Conservation (phyloP, 2,329 filamentous ascomycete species). For the Immersiporthe knoxdaviesiana region DNA sequence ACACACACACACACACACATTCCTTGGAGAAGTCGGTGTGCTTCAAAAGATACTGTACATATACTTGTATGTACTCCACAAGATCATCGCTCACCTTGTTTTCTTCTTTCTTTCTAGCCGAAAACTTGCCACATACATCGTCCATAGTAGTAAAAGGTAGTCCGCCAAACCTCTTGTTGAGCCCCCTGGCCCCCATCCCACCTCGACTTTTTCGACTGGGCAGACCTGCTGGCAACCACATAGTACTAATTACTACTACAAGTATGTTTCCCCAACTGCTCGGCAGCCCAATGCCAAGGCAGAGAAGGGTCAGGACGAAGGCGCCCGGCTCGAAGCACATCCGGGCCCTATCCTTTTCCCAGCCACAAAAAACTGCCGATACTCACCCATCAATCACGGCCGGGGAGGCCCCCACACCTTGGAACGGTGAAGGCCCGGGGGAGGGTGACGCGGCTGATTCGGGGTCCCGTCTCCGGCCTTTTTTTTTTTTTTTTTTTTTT, state of each 20-base stretch:
- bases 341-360: not conserved
- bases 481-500: not conserved
- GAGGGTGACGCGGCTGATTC: not conserved
- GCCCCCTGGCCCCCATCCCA: too few species aligned
- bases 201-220: not conserved
- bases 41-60: not conserved
- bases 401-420: not conserved
- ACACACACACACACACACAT: too few species aligned
- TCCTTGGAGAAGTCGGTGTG: not conserved
- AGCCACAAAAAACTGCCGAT: not conserved
- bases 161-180: too few species aligned
- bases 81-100: not conserved
- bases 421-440: not conserved
- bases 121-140: not conserved
- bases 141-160: not conserved
- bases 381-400: not conserved
- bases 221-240: not conserved
- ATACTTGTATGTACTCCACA: too few species aligned
- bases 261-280: too few species aligned
- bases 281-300: not conserved
- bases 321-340: conserved; percentile 6
- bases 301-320: not conserved
- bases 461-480: not conserved
- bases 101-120: not conserved
- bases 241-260: too few species aligned